Evolutionary conservation across 495 filamentous ascomycete species (phyloP).

Genomic region (Daldinia caldariorum): DNA sequence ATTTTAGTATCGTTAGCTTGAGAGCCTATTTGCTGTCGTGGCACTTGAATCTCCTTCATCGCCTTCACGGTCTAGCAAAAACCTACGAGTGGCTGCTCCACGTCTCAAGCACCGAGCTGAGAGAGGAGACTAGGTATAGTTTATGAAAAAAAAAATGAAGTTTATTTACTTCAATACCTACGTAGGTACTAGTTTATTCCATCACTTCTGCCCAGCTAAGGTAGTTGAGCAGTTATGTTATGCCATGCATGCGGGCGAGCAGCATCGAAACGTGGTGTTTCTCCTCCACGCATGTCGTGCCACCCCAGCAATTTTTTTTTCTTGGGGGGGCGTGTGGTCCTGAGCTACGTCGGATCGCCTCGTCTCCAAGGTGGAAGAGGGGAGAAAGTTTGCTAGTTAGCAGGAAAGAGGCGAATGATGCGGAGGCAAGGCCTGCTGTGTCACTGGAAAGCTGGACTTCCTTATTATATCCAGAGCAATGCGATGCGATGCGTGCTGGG

Average conservation of each 20-base stretch:
- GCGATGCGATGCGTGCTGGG: background rate
- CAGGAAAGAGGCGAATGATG: constrained; percentile 6
- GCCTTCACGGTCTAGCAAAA: background rate
- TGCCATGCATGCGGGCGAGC: constrained; percentile 32
- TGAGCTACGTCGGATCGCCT: constrained; percentile 10
- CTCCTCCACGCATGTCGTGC: constrained; percentile 34
- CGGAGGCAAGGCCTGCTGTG: background rate
- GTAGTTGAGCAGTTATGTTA: background rate
- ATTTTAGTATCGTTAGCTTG: constrained; percentile 31
- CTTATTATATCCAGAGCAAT: background rate
- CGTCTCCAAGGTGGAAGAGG: background rate
- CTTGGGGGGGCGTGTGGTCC: background rate
- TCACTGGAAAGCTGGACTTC: background rate
- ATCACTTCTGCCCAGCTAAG: background rate
- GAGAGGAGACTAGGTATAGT: constrained; percentile 9
- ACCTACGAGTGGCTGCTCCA: constrained; percentile 19
- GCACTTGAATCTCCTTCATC: constrained; percentile 20
- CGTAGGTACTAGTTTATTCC: background rate
- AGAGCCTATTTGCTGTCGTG: constrained; percentile 38
- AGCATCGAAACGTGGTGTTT: constrained; percentile 46
- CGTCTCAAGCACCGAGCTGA: constrained; percentile 4
- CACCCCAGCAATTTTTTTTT: constrained; percentile 5
- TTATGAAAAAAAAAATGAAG: constrained; percentile 9
- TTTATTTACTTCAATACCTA: background rate
- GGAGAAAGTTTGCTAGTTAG: background rate